These are phyloP conservation scores for Brassica nigra DNA, from an alignment of 345 rosid genomes.

Conservation along the genomic window DNA sequence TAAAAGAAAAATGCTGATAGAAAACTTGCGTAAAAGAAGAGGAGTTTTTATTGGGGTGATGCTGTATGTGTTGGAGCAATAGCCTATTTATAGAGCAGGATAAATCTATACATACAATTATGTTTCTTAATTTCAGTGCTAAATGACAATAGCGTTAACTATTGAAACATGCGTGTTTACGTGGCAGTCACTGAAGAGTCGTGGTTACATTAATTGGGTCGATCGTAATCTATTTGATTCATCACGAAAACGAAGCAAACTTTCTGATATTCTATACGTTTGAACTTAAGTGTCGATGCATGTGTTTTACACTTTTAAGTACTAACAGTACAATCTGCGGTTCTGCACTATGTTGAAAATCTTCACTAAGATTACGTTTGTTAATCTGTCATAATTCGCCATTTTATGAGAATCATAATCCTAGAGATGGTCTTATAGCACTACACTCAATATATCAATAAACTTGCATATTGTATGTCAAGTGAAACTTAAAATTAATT, in stretches of 20 bases:
- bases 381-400: background rate
- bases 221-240: background rate
- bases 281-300: background rate
- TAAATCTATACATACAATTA: background rate
- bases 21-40: background rate
- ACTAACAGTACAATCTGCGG: background rate
- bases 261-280: background rate
- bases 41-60: background rate
- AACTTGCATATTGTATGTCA: background rate
- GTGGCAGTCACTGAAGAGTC: constrained; percentile 21
- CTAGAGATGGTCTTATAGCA: background rate
- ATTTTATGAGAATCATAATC: background rate
- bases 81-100: constrained; percentile 29
- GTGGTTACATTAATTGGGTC: background rate
- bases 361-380: background rate
- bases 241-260: background rate
- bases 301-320: too few species aligned
- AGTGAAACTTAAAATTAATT: background rate
- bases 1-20: background rate
- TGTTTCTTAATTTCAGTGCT: background rate
- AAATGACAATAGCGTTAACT: constrained; percentile 11
- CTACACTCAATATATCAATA: background rate
- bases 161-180: constrained; percentile 3
- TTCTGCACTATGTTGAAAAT: background rate
- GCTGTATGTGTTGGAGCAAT: background rate